These are phyloP conservation scores for Acanthamoeba royreba DNA, from an alignment of 208 protist species.

Conservation along the genomic window DNA sequence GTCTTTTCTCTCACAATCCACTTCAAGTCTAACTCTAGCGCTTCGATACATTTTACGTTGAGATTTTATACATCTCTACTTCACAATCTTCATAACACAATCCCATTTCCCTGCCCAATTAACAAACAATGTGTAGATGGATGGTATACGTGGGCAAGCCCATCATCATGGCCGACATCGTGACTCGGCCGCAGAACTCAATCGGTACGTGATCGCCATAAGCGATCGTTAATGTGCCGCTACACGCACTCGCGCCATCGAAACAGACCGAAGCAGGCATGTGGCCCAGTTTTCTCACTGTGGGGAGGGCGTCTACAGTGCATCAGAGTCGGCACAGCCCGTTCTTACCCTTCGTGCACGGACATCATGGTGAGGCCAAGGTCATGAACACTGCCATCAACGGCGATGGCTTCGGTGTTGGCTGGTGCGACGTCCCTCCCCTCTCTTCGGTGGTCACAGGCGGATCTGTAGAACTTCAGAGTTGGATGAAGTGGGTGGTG, in stretches of 20 bases:
- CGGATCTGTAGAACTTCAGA: too few species aligned
- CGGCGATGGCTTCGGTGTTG: slow-evolving; percentile 29
- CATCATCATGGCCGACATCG: slow-evolving; percentile 35
- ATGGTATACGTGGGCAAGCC: slow-evolving; percentile 30
- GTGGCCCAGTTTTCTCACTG: too few species aligned
- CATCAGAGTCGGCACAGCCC: slow-evolving; percentile 41
- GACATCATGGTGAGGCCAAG: not conserved
- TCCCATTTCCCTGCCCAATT: not conserved
- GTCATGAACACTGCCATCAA: slow-evolving; percentile 36
- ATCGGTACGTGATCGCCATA: not conserved
- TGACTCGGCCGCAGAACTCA: slow-evolving; percentile 29
- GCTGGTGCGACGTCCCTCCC: not conserved
- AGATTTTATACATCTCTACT: too few species aligned
- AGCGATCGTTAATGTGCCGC: not conserved
- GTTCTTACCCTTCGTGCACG: slow-evolving; percentile 2
- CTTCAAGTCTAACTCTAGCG: too few species aligned
- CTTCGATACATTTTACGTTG: too few species aligned
- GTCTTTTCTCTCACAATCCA: too few species aligned
- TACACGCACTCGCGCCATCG: too few species aligned
- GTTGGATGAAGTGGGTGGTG: too few species aligned
- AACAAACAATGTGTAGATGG: slow-evolving; percentile 20
- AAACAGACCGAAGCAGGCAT: too few species aligned
- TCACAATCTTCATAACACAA: not conserved
- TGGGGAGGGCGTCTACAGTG: not conserved
- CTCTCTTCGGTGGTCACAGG: not conserved